Percentiles rank a stretch among this genome's conserved stretches.
Conservation (phyloP, 1,139 yeast species). For the Geotrichum carabidarum region DNA sequence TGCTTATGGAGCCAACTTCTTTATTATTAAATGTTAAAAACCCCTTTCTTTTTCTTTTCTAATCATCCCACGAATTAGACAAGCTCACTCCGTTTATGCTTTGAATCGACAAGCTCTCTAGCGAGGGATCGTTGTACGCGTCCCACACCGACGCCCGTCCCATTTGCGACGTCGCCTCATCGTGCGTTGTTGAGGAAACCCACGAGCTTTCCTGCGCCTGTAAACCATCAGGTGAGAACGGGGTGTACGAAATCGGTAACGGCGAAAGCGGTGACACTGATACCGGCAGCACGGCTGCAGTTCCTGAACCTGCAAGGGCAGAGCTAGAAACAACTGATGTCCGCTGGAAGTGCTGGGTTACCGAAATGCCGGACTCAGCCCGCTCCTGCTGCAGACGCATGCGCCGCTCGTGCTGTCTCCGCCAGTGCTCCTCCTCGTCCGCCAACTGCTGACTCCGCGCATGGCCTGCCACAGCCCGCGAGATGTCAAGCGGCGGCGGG, state of each 20-base stretch:
- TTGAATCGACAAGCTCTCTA: constrained; percentile 17
- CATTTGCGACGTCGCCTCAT: not conserved
- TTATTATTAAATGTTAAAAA: not conserved
- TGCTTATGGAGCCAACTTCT: no score
- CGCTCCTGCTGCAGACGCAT: constrained; percentile 12
- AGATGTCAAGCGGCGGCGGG: constrained; percentile 1
- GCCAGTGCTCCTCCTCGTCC: constrained; percentile 12
- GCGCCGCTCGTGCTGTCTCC: constrained; percentile 7
- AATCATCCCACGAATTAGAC: constrained; percentile 9
- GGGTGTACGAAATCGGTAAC: no score
- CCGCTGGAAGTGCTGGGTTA: not conserved
- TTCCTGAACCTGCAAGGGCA: no score
- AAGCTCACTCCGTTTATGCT: constrained; percentile 16
- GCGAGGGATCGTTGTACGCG: constrained; percentile 17
- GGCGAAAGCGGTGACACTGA: no score
- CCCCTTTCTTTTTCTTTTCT: not conserved
- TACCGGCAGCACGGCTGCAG: no score
- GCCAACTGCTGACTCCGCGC: not conserved
- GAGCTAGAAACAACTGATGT: no score
- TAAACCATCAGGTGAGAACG: not conserved
- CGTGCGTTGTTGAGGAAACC: not conserved
- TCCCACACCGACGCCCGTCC: constrained; percentile 10
- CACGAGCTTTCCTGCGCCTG: not conserved
- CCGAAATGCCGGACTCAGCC: not conserved
- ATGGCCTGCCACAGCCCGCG: not conserved